Conservation (phyloP, 768 basidiomycete species). For the Boletellus emodensis region DNA sequence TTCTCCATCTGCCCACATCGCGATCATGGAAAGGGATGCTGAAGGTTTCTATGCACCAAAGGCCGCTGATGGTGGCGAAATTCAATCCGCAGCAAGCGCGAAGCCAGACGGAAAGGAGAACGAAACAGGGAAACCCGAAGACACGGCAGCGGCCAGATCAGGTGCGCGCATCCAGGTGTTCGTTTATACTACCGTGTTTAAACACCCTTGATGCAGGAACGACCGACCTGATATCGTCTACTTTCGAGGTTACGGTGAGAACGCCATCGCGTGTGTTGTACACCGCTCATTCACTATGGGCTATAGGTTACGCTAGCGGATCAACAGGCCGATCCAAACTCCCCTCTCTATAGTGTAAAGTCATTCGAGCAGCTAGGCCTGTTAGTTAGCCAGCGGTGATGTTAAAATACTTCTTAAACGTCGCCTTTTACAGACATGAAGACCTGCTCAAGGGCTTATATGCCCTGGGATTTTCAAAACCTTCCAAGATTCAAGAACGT, state of each 20-base stretch:
- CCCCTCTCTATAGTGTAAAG: slow-evolving; percentile 91
- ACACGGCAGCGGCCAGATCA: slow-evolving; percentile 14
- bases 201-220: slow-evolving; percentile 19
- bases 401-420: slow-evolving; percentile 3
- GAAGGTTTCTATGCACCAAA: slow-evolving; percentile 74
- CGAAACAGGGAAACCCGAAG: slow-evolving; percentile 24
- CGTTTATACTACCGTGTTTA: not conserved
- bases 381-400: slow-evolving; percentile 44
- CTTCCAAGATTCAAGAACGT: slow-evolving; percentile 97
- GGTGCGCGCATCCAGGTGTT: slow-evolving; percentile 14
- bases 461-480: slow-evolving; percentile 94
- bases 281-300: slow-evolving; percentile 6
- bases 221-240: slow-evolving; percentile 70
- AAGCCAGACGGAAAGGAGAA: slow-evolving; percentile 28
- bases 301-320: slow-evolving; percentile 90
- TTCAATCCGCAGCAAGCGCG: slow-evolving; percentile 2
- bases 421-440: slow-evolving; percentile 50
- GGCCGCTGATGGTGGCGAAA: slow-evolving; percentile 36
- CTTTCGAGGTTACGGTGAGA: slow-evolving; percentile 76
- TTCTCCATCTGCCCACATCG: slow-evolving; percentile 6
- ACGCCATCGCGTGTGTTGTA: not conserved
- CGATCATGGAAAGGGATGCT: slow-evolving; percentile 65
- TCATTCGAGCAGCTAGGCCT: slow-evolving; percentile 94
- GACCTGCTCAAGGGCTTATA: slow-evolving; percentile 93
- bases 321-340: slow-evolving; percentile 92